phyloP scores from a whole-genome alignment of 805 yeast species.

The Lachancea dasiensis region DNA sequence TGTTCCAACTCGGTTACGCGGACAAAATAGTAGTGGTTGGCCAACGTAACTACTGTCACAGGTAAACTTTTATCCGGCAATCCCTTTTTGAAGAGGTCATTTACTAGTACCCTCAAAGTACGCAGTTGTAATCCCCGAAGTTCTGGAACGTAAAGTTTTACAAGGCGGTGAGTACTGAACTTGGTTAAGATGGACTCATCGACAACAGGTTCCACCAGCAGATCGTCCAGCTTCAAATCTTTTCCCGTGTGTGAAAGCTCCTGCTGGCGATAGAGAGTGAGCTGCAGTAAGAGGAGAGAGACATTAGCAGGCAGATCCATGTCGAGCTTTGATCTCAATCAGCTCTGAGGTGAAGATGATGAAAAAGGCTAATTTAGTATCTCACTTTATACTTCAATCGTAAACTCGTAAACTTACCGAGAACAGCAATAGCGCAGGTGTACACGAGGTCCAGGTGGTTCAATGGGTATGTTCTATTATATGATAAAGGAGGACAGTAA shows the following conservation, averaged over 20 bases:
- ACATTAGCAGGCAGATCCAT: constrained; percentile 9
- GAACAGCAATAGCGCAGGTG: neutral
- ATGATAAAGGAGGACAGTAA: too few species aligned
- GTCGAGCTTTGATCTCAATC: too few species aligned
- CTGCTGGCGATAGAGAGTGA: constrained; percentile 27
- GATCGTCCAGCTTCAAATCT: constrained; percentile 13
- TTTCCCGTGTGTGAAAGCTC: constrained; percentile 18
- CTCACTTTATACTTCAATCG: neutral
- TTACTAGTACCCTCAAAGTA: constrained; percentile 18
- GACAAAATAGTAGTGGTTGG: constrained; percentile 25
- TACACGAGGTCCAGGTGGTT: neutral
- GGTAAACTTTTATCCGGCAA: constrained; percentile 12
- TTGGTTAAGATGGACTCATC: constrained; percentile 19
- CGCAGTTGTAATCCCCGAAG: constrained; percentile 18
- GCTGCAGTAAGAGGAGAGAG: constrained; percentile 24
- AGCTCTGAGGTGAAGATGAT: too few species aligned
- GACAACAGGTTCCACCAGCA: constrained; percentile 24
- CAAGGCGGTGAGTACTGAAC: constrained; percentile 22
- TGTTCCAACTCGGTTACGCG: constrained; percentile 22
- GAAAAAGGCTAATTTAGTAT: too few species aligned
- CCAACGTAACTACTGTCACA: constrained; percentile 22
- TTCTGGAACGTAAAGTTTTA: constrained; percentile 23
- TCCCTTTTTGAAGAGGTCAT: constrained; percentile 20
- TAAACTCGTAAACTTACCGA: neutral
- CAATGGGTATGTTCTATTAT: constrained; percentile 6